phyloP scores from a whole-genome alignment of 2,329 filamentous ascomycete genomes.

The Lithohypha guttulata region DNA sequence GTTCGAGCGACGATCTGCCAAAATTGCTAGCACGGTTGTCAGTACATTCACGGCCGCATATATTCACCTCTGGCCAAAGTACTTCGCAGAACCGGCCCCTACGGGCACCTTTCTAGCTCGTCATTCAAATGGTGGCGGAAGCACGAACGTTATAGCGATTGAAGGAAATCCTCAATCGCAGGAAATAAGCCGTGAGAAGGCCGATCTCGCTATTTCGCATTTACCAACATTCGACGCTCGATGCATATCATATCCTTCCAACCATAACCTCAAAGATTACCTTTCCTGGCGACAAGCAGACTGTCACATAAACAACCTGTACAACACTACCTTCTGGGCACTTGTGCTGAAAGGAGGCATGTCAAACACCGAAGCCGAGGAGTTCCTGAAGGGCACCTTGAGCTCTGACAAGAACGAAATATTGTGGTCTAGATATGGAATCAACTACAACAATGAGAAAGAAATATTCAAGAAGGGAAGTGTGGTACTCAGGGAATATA shows the following conservation, averaged over 20 bases:
- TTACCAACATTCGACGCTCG: constrained; percentile 87
- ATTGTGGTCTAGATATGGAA: constrained; percentile 72
- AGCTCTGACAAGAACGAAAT: constrained; percentile 93
- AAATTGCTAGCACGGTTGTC: constrained; percentile 80
- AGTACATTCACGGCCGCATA: constrained; percentile 93
- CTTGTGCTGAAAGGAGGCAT: constrained; percentile 69
- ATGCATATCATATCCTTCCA: constrained; percentile 77
- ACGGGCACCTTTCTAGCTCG: neutral
- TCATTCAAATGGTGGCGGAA: neutral
- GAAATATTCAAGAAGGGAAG: constrained; percentile 92
- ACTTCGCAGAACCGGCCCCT: constrained; percentile 46
- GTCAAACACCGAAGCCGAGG: constrained; percentile 67
- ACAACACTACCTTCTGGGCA: constrained; percentile 94
- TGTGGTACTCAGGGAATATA: constrained; percentile 76
- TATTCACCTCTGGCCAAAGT: constrained; percentile 64
- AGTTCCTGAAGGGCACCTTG: constrained; percentile 68
- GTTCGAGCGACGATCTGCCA: constrained; percentile 80
- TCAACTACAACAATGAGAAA: constrained; percentile 96
- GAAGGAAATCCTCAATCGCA: neutral
- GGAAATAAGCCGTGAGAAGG: neutral
- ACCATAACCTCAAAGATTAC: constrained; percentile 79
- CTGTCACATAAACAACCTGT: constrained; percentile 97
- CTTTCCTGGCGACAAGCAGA: constrained; percentile 96
- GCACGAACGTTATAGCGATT: too few relatives aligned
- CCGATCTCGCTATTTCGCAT: neutral